Percentiles rank a stretch among this genome's conserved stretches.
Evolutionary conservation across 2,329 filamentous ascomycete species (phyloP).

Genomic region (Apiospora kogelbergensis): DNA sequence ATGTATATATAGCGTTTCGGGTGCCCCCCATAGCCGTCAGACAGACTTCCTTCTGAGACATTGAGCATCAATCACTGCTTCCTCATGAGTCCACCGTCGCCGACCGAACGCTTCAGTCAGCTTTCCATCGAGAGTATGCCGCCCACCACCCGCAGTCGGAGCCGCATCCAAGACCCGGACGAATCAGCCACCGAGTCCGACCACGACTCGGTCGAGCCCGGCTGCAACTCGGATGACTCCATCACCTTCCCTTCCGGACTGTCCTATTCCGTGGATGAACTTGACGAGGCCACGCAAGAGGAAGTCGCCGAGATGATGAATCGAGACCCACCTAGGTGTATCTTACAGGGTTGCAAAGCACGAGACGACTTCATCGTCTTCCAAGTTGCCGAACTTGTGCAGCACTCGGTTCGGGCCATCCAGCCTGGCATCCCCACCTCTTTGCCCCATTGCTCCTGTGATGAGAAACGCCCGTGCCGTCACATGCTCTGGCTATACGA

Average conservation of each 20-base stretch:
- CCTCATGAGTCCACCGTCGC: slow-evolving; percentile 26
- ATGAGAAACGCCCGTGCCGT: slow-evolving; percentile 40
- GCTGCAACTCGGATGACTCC: slow-evolving; percentile 31
- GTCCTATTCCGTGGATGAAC: slow-evolving; percentile 32
- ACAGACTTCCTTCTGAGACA: neutral
- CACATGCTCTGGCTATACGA: slow-evolving; percentile 58
- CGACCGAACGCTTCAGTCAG: slow-evolving; percentile 35
- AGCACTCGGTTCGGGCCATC: slow-evolving; percentile 51
- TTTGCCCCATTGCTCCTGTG: slow-evolving; percentile 48
- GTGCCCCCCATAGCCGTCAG: neutral
- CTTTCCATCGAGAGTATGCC: slow-evolving; percentile 43
- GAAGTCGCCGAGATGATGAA: slow-evolving; percentile 12
- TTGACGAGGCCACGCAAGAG: slow-evolving; percentile 34
- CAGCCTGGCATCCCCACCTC: slow-evolving; percentile 39
- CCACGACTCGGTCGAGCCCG: slow-evolving; percentile 25
- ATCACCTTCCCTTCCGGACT: slow-evolving; percentile 33
- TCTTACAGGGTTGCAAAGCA: slow-evolving; percentile 48
- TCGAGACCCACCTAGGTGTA: neutral
- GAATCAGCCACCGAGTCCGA: slow-evolving; percentile 17
- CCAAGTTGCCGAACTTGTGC: slow-evolving; percentile 54
- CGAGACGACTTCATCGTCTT: slow-evolving; percentile 49
- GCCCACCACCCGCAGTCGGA: slow-evolving; percentile 32
- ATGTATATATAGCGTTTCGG: neutral
- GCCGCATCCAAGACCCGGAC: slow-evolving; percentile 27
- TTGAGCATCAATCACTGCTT: neutral